Conservation (phyloP, 768 basidiomycete genomes). For the Panaeolus cyanescens region DNA sequence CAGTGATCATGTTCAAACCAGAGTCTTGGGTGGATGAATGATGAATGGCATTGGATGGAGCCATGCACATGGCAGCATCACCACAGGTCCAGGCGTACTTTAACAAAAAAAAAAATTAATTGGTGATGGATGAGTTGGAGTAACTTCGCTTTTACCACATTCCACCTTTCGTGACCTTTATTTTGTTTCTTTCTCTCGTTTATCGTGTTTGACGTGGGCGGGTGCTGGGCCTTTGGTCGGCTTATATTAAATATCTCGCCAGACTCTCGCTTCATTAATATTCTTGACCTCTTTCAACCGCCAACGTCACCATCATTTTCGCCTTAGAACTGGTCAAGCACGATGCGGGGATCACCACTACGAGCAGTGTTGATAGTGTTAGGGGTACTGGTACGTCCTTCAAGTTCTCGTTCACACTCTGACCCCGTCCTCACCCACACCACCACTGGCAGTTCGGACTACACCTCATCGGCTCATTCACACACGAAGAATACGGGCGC, state of each 20-base stretch:
- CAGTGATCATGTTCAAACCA: too few relatives aligned
- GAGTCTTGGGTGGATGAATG: too few relatives aligned
- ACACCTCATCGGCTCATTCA: conserved; percentile 46
- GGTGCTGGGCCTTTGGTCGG: too few relatives aligned
- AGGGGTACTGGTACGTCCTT: conserved; percentile 5
- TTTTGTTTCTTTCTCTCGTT: not conserved
- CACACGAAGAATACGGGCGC: conserved; percentile 51
- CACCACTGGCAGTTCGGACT: not conserved
- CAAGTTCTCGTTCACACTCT: not conserved
- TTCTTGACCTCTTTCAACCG: too few relatives aligned
- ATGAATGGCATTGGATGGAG: not conserved
- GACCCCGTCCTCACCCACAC: too few relatives aligned
- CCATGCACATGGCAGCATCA: not conserved
- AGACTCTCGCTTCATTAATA: too few relatives aligned
- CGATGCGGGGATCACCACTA: not conserved
- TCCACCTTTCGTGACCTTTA: not conserved
- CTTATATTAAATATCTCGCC: too few relatives aligned
- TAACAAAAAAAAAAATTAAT: not conserved
- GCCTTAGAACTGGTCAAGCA: too few relatives aligned
- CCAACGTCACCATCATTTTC: too few relatives aligned
- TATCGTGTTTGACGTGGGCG: too few relatives aligned
- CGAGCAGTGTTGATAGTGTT: not conserved
- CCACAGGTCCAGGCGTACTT: not conserved
- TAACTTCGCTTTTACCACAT: not conserved
- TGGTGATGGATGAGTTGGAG: not conserved